These are phyloP conservation scores for Collybia nuda DNA, from an alignment of 768 basidiomycete species.

Conservation along the genomic window DNA sequence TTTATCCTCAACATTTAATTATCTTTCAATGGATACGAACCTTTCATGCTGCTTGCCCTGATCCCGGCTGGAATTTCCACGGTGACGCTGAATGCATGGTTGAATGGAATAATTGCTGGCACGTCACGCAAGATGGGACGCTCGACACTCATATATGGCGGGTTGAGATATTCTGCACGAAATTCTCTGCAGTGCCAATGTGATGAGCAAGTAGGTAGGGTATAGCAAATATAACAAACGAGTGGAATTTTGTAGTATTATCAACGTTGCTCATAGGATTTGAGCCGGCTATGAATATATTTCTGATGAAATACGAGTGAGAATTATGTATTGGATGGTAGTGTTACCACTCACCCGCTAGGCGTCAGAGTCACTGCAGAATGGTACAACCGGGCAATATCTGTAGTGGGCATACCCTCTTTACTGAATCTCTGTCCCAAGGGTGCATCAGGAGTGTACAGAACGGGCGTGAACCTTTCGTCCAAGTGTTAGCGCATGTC, in stretches of 20 bases:
- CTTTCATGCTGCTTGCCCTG: slow-evolving; percentile 24
- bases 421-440: slow-evolving; percentile 46
- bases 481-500: slow-evolving; percentile 10
- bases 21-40: neutral
- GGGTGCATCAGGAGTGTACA: slow-evolving; percentile 46
- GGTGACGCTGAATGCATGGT: slow-evolving; percentile 30
- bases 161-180: slow-evolving; percentile 40
- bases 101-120: slow-evolving; percentile 36
- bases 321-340: no score
- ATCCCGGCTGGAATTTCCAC: slow-evolving; percentile 27
- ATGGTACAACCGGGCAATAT: slow-evolving; percentile 61
- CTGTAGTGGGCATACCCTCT: slow-evolving; percentile 40
- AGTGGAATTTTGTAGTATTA: no score
- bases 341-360: slow-evolving; percentile 46
- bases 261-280: slow-evolving; percentile 50
- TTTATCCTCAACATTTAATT: neutral
- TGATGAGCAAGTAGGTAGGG: neutral
- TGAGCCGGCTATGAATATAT: no score
- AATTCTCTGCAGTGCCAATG: slow-evolving; percentile 24
- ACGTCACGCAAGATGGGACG: slow-evolving; percentile 33
- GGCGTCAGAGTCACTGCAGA: slow-evolving; percentile 57
- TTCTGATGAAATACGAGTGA: no score
- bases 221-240: no score
- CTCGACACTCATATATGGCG: slow-evolving; percentile 37
- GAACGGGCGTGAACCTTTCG: slow-evolving; percentile 34